A percentile compares a stretch with the other conserved stretches of the same genome.
Evolutionary conservation across 2,329 filamentous ascomycete species (phyloP).

Genomic region (Claviceps humidiphila): DNA sequence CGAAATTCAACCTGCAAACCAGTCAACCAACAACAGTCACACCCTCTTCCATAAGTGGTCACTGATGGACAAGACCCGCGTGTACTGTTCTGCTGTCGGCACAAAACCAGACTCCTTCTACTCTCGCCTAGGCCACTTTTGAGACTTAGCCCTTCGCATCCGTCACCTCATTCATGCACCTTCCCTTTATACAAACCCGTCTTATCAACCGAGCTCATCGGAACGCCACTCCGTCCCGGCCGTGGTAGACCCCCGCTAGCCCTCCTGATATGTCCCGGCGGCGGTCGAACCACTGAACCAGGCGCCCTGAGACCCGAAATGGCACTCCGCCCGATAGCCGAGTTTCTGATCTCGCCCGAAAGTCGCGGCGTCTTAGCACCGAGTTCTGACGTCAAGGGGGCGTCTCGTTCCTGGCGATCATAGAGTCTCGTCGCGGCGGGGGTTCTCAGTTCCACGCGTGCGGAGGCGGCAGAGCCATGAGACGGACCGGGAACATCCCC

Average conservation of each 20-base stretch:
- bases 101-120: too few relatives aligned
- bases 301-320: conserved; percentile 50
- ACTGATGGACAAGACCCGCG: too few relatives aligned
- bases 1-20: too few relatives aligned
- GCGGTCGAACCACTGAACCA: conserved; percentile 29
- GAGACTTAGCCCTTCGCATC: neutral
- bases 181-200: conserved; percentile 55
- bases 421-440: neutral
- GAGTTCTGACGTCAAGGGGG: neutral
- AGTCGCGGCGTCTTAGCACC: conserved; percentile 25
- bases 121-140: too few relatives aligned
- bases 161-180: neutral
- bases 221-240: conserved; percentile 52
- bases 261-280: conserved; percentile 30
- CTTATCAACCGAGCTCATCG: conserved; percentile 70
- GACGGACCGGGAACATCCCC: too few relatives aligned
- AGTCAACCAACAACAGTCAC: too few relatives aligned
- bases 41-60: too few relatives aligned
- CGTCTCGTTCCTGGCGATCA: neutral
- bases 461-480: neutral
- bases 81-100: too few relatives aligned
- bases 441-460: conserved; percentile 10
- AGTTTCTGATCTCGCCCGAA: conserved; percentile 31
- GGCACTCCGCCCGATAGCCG: conserved; percentile 18
- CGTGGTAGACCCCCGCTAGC: conserved; percentile 33